Base-by-base conservation (phyloP, 2,329 filamentous ascomycete genomes). In the Colletotrichum euphorbiae region DNA sequence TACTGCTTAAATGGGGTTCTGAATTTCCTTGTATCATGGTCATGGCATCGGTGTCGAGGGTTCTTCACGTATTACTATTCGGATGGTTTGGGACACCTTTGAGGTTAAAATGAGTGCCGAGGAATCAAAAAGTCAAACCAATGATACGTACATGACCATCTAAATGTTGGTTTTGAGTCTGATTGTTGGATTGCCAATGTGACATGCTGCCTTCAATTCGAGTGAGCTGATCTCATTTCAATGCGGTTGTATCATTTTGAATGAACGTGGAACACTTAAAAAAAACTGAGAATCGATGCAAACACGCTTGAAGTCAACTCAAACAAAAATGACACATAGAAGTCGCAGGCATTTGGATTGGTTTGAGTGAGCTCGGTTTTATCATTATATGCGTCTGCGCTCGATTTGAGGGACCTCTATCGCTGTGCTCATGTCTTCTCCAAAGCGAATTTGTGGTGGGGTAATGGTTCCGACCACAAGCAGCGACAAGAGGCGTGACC, bases 11-110 rank as follows among this genome's bases (percentile, higher is more conserved):
- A 73, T 69, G 65, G 73, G 62, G 51, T 38, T 15, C 71, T 70
- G 73, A 73, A 62, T 81, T 82, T 83, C 77, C 77, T 81, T 80
- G 77, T 82, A 77, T 82, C 73, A 77, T 75, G 78, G 77, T 78
- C 77, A 82, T 84, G 83, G 82, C 82, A 85, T 82, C 79, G 85
- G 85, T 87, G 85, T 87, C 80, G 78, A 82, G 83, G 82, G 80
- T 81, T 80, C 76, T 80, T 78, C 67, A 63, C 66, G 62, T 38
- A 38, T 67, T 67, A 52, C 60, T 64, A 69, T 69, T 69, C 60
- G 70, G 69, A 62, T 69, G 70, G 69, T 70, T 70, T 69, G 69
- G 65, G 68, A 67, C 63, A 59, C 61, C 60, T 46, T 62, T 50
- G 59, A 70, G 68, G 68, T 70, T 65, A 69, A 67, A 69, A 68